These are phyloP conservation scores for Phylloporus rhodoxanthus DNA, from an alignment of 768 basidiomycete genomes.

Conservation along the genomic window DNA sequence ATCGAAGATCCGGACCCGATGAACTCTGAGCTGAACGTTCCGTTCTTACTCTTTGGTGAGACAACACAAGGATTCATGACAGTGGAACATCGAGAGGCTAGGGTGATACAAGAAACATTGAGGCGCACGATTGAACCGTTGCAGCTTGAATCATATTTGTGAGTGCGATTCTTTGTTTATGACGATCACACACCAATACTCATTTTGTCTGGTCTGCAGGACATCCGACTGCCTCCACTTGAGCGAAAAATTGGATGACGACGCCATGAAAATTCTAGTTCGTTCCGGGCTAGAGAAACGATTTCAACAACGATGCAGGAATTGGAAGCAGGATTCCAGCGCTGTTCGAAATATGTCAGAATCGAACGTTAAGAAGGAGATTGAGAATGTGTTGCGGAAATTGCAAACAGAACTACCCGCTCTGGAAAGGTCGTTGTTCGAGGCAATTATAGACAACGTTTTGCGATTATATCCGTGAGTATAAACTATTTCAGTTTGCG, in stretches of 20 bases:
- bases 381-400: neutral
- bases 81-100: conserved; percentile 17
- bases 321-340: conserved; percentile 18
- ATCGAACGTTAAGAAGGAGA: neutral
- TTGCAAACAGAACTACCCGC: conserved; percentile 3
- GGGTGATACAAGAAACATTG: neutral
- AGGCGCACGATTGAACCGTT: neutral
- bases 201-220: conserved; percentile 9
- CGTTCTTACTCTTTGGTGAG: conserved; percentile 36
- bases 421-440: conserved; percentile 18
- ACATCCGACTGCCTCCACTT: conserved; percentile 20
- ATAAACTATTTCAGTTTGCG: neutral
- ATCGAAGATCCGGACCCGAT: conserved; percentile 2
- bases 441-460: conserved; percentile 22
- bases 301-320: conserved; percentile 16
- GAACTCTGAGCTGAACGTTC: conserved; percentile 11
- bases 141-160: conserved; percentile 20
- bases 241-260: conserved; percentile 19
- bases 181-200: neutral
- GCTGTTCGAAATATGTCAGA: neutral
- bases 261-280: conserved; percentile 25
- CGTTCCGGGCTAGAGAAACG: conserved; percentile 26
- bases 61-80: conserved; percentile 38
- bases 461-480: conserved; percentile 23
- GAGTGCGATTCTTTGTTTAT: neutral